phyloP scores from a whole-genome alignment of 257 asterid genomes.

The Coffea eugenioides region DNA sequence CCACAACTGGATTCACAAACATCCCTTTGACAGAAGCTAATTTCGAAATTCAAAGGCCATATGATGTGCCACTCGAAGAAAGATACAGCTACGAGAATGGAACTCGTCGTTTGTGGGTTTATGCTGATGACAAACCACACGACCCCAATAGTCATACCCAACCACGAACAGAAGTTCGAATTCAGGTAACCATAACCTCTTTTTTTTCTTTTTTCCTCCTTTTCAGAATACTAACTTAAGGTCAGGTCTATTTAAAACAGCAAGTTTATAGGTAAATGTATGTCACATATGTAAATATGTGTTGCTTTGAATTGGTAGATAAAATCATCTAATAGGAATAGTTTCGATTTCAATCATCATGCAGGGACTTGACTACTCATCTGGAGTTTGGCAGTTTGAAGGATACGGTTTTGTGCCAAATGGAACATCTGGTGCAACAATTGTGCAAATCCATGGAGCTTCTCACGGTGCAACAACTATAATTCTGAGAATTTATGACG shows the following conservation, averaged over 20 bases:
- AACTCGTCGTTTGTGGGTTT: conserved; percentile 33
- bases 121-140: conserved; percentile 34
- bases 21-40: conserved; percentile 26
- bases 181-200: too few relatives aligned
- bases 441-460: conserved; percentile 34
- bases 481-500: conserved; percentile 25
- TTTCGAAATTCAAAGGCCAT: conserved; percentile 33
- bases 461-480: conserved; percentile 22
- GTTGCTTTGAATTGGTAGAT: too few relatives aligned
- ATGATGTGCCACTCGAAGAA: conserved; percentile 31
- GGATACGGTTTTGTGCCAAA: conserved; percentile 32
- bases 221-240: too few relatives aligned
- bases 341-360: too few relatives aligned
- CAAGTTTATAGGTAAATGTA: too few relatives aligned
- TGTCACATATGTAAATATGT: too few relatives aligned
- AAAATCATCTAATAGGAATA: too few relatives aligned
- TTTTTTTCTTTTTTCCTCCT: too few relatives aligned
- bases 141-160: conserved; percentile 13
- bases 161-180: too few relatives aligned
- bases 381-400: conserved; percentile 37
- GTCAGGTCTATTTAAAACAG: too few relatives aligned
- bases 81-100: conserved; percentile 30
- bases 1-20: conserved; percentile 26
- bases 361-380: conserved; percentile 31
- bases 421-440: conserved; percentile 36